phyloP scores from a whole-genome alignment of 2,329 filamentous ascomycete genomes.

The Bipolaris oryzae region DNA sequence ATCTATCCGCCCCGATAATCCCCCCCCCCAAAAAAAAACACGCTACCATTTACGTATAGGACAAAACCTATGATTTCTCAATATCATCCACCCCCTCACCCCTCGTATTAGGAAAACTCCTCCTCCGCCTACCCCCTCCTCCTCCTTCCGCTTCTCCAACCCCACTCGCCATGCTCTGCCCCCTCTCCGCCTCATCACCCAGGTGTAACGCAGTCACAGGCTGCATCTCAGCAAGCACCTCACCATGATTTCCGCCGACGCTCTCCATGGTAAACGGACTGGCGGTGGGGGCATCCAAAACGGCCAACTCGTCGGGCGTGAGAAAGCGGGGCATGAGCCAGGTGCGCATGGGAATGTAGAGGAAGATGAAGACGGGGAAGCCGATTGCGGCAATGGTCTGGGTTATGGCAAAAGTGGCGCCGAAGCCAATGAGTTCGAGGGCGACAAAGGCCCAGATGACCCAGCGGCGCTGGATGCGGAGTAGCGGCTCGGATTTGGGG shows the following conservation, averaged over 20 bases:
- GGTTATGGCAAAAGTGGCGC: conserved; percentile 62
- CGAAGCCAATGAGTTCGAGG: conserved; percentile 59
- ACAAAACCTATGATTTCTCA: too few species aligned
- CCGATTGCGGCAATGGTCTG: conserved; percentile 66
- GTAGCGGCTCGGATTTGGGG: conserved; percentile 55
- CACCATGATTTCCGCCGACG: conserved; percentile 56
- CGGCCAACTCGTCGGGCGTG: conserved; percentile 53
- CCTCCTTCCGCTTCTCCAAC: too few species aligned
- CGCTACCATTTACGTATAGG: too few species aligned
- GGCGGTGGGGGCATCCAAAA: conserved; percentile 62
- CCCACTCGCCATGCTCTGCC: background rate
- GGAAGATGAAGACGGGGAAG: conserved; percentile 63
- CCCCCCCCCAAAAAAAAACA: too few species aligned
- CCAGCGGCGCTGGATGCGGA: conserved; percentile 50
- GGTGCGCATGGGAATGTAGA: conserved; percentile 61
- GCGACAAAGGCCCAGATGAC: conserved; percentile 58
- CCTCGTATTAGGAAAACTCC: too few species aligned
- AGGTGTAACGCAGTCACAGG: conserved; percentile 22
- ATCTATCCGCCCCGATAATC: too few species aligned
- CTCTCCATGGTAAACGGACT: conserved; percentile 60
- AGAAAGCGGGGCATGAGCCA: conserved; percentile 60
- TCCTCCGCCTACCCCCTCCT: background rate
- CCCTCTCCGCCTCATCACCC: conserved; percentile 36
- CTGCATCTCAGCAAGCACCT: conserved; percentile 10
- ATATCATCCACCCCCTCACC: too few species aligned